Evolutionary conservation across 306 rosid species (phyloP), one percentile per base, ranked within the genome.

Genomic region (Luffa acutangula): DNA sequence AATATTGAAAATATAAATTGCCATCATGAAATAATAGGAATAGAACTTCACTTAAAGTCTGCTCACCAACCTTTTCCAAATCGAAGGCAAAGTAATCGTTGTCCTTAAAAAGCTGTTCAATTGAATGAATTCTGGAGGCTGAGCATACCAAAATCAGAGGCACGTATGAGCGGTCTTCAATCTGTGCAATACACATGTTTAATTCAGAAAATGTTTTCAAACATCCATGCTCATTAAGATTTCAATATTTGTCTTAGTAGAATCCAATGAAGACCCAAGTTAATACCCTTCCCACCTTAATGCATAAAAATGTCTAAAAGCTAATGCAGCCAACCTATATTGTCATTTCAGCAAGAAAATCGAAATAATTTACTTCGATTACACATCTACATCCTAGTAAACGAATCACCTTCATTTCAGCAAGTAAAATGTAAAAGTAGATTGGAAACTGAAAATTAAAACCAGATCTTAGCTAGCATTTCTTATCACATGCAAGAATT

Each of bases 91-190:
- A 95, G 89, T 89, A 81, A 79, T 90, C 82, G 60, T 95, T 91
- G 59, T 85, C 79, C 80, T 81, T 80, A 82, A 95, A 91, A 51
- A 91, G 82, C 79, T 64, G 79, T 83, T 71, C 88, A 58, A 91
- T 59, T 53, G 89, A 81, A 83, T 81, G 84, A 64, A 91, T 85
- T 78, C 84, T 87, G 59, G 70, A 78, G 69, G 89, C 78, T 5
- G 98, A 84, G 81, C 90, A 87, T 79, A 92, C 84, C 89, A 95
- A 87, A 82, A 95, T 85, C 82, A 95, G 79, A 79, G 97, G 98
- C 75, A 88, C 83, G 54, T 82, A 85, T 2, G 37, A 73, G 75
- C 86, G 90, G 79, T 89, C 88, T 76, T 89, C 89, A 75, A 89
- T 89, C 98, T 95, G 75, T 12, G 96, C 75, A 85, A 78, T 52